Percentiles rank a stretch among this genome's conserved stretches.
Conservation (phyloP, 2,329 filamentous ascomycete species). For the Stagonosporopsis vannaccii region DNA sequence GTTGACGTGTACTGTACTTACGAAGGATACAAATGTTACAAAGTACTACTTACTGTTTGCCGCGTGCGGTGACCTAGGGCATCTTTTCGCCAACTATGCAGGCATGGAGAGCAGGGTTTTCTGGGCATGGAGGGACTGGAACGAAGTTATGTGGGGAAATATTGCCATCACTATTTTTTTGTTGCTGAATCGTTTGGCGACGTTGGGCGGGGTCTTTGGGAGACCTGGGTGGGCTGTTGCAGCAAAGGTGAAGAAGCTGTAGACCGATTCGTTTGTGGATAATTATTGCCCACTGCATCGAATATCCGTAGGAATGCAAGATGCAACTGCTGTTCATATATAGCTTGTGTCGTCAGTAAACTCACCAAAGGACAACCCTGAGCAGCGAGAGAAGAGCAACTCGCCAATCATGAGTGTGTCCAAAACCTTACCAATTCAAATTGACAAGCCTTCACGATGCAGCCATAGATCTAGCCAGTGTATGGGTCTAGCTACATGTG, state of each 20-base stretch:
- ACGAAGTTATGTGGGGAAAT: conserved; percentile 39
- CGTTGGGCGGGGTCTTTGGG: conserved; percentile 34
- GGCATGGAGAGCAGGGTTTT: conserved; percentile 33
- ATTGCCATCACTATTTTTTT: conserved; percentile 34
- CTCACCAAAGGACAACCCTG: too few relatives aligned
- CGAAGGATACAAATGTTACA: conserved; percentile 33
- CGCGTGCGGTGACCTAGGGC: conserved; percentile 32
- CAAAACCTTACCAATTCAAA: too few relatives aligned
- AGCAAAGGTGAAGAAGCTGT: background rate
- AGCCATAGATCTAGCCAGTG: too few relatives aligned
- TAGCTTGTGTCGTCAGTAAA: too few relatives aligned
- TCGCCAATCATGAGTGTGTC: too few relatives aligned
- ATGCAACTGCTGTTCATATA: too few relatives aligned
- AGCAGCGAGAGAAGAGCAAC: too few relatives aligned
- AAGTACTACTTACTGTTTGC: conserved; percentile 32
- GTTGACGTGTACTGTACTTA: conserved; percentile 33
- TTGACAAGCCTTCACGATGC: too few relatives aligned
- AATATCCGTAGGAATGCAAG: too few relatives aligned
- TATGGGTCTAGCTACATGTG: too few relatives aligned
- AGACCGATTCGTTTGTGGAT: background rate
- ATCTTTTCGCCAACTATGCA: conserved; percentile 34
- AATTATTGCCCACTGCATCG: too few relatives aligned
- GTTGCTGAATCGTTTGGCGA: conserved; percentile 31
- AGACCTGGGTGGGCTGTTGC: conserved; percentile 13
- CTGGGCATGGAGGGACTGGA: conserved; percentile 32